Conservation (phyloP, 192 early-diverging fungal genomes). For the Mortierella claussenii region DNA sequence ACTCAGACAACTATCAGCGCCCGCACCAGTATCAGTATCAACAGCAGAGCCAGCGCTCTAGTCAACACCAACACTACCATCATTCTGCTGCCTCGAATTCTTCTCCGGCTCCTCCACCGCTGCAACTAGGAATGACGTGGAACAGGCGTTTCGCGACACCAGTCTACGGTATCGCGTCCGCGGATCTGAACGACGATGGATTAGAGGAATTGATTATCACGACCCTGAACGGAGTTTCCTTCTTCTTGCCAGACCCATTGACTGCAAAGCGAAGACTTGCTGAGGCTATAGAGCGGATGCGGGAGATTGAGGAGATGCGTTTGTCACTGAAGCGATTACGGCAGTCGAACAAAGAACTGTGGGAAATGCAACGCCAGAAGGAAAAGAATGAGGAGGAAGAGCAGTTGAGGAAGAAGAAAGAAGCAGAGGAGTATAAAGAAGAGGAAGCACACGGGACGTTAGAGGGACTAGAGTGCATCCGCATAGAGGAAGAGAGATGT, state of each 20-base stretch:
- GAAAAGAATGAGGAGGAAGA: slow-evolving; percentile 19
- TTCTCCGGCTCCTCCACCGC: neutral
- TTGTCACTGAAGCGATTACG: slow-evolving; percentile 34
- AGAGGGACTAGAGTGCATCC: no score
- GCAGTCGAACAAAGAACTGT: slow-evolving; percentile 15
- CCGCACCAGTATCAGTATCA: neutral
- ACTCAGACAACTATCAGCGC: neutral
- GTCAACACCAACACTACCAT: neutral
- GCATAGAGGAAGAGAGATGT: no score
- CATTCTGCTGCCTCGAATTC: neutral
- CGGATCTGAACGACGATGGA: slow-evolving; percentile 66
- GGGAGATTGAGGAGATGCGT: slow-evolving; percentile 56
- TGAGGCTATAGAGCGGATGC: slow-evolving; percentile 48
- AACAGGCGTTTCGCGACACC: slow-evolving; percentile 64
- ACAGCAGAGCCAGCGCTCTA: neutral
- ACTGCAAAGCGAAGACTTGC: slow-evolving; percentile 52
- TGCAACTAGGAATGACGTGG: slow-evolving; percentile 57
- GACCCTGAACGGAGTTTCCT: slow-evolving; percentile 63
- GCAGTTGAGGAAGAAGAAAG: neutral
- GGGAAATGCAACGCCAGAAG: neutral
- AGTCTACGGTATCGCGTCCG: slow-evolving; percentile 59
- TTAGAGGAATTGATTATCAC: slow-evolving; percentile 63
- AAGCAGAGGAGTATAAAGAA: neutral
- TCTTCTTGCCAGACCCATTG: slow-evolving; percentile 59
- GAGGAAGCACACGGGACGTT: slow-evolving; percentile 4